Evolutionary conservation across 192 early-diverging fungal genomes (phyloP).

Genomic region (Umbelopsis vinacea): DNA sequence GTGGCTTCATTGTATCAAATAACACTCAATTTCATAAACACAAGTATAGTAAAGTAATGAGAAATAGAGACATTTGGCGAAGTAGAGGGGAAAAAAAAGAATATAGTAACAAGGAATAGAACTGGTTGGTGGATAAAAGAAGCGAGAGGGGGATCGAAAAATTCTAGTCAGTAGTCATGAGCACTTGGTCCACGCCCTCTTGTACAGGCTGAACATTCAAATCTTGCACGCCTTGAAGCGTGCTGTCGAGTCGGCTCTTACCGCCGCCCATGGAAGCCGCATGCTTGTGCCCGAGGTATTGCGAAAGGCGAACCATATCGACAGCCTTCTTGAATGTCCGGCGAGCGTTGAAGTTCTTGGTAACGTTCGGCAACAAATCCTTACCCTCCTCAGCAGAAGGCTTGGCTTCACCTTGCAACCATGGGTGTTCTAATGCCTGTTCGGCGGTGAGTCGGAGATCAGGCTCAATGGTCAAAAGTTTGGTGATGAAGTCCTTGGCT

Average conservation of each 20-base stretch:
- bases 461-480: slow-evolving; percentile 73
- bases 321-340: slow-evolving; percentile 68
- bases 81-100: background rate
- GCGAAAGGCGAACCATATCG: slow-evolving; percentile 48
- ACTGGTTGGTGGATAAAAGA: background rate
- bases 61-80: no score
- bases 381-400: slow-evolving; percentile 21
- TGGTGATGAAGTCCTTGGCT: slow-evolving; percentile 73
- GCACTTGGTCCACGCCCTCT: slow-evolving; percentile 37
- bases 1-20: no score
- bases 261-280: slow-evolving; percentile 20
- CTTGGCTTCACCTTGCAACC: slow-evolving; percentile 53
- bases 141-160: no score
- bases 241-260: background rate
- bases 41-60: no score
- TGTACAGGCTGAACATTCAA: slow-evolving; percentile 35
- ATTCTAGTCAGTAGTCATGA: slow-evolving; percentile 28
- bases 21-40: no score
- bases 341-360: slow-evolving; percentile 69
- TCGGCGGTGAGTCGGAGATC: slow-evolving; percentile 70
- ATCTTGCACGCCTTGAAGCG: slow-evolving; percentile 10
- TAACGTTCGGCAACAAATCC: slow-evolving; percentile 64
- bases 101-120: background rate
- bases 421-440: slow-evolving; percentile 77
- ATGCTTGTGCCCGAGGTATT: slow-evolving; percentile 37